Evolutionary conservation across 805 yeast genomes (phyloP).

Genomic region (Ogataea zsoltii): DNA sequence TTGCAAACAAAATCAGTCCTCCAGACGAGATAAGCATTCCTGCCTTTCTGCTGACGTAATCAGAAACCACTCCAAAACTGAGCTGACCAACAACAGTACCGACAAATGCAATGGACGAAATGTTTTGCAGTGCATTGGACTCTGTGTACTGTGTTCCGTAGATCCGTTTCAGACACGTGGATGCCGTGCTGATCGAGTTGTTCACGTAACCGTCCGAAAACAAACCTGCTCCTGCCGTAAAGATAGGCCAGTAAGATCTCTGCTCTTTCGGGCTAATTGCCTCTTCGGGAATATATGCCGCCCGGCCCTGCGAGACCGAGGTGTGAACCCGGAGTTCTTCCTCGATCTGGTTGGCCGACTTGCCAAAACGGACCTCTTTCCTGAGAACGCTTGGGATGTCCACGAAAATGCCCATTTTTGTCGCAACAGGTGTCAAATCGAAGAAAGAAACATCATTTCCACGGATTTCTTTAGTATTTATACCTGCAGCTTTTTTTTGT

Average conservation of each 20-base stretch:
- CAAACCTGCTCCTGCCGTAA: constrained; percentile 88
- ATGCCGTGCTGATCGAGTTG: constrained; percentile 77
- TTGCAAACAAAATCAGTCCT: constrained; percentile 74
- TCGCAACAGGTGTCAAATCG: not conserved
- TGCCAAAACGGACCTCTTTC: constrained; percentile 34
- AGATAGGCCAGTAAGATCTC: constrained; percentile 57
- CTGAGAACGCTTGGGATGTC: constrained; percentile 13
- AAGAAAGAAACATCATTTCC: not conserved
- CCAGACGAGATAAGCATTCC: constrained; percentile 82
- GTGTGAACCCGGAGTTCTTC: constrained; percentile 21
- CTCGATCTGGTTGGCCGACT: constrained; percentile 13
- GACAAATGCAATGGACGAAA: constrained; percentile 84
- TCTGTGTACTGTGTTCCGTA: constrained; percentile 63
- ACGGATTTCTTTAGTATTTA: constrained; percentile 4
- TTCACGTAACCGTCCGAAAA: constrained; percentile 94
- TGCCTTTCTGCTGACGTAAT: constrained; percentile 73
- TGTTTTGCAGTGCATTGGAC: constrained; percentile 74
- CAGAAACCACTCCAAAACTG: constrained; percentile 77
- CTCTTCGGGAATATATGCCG: constrained; percentile 25
- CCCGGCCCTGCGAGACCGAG: constrained; percentile 24
- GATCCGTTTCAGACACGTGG: constrained; percentile 63
- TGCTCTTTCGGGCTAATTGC: constrained; percentile 26
- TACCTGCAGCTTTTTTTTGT: constrained; percentile 7
- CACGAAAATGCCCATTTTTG: constrained; percentile 9
- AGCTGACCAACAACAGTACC: constrained; percentile 91